Base-by-base conservation (phyloP, 2,329 filamentous ascomycete species). In the Claviceps arundinis region DNA sequence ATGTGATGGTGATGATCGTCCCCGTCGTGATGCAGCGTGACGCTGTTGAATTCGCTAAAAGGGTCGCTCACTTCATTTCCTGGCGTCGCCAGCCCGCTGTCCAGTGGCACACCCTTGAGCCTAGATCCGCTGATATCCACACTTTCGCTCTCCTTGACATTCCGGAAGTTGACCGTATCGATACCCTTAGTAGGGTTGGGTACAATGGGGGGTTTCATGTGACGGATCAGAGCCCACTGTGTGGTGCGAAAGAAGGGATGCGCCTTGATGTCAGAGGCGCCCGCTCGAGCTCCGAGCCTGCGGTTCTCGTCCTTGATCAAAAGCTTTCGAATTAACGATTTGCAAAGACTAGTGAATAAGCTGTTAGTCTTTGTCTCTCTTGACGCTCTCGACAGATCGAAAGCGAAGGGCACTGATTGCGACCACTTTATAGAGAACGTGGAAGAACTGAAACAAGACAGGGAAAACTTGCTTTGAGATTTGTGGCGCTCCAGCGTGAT, bases 31-130 rank as follows among this genome's bases (percentile, higher is more conserved):
- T 97, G 91, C 56, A 98, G 74, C 49, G 93, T 98, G 43, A 98
- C 90, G 65, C 89, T 95, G 74, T 97, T 98, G 70, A 98, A 98
- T 68, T 97, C 93, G 68, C 96, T 88, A 65, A 98, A 98, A 1
- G 93, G 93, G 75, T 98, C 93, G 3, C 80, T 75, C 40, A 84
- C 65, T 64, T 96, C 91, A 40, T 77, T 86, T 45, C 86, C 87
- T 1, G 91, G 91, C 2, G 91, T 97, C 2, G 85, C 81, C 50
- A 95, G 74, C 1, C 87, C 88, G 44, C 85, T 91, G 64, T 95
- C 89, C 55, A 95, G 73, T 8, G 89, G 89, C 13, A 95, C 88
- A 2, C 89, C 89, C 69, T 88, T 89, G 47, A 80, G 68, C 57
- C 70, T 75, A 2, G 79, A 74, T 17, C 80, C 78, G 54, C 80